A percentile compares a stretch with the other conserved stretches of the same genome.
Conservation (phyloP, 2,329 filamentous ascomycete genomes). For the Aspergillus thermomutatus region DNA sequence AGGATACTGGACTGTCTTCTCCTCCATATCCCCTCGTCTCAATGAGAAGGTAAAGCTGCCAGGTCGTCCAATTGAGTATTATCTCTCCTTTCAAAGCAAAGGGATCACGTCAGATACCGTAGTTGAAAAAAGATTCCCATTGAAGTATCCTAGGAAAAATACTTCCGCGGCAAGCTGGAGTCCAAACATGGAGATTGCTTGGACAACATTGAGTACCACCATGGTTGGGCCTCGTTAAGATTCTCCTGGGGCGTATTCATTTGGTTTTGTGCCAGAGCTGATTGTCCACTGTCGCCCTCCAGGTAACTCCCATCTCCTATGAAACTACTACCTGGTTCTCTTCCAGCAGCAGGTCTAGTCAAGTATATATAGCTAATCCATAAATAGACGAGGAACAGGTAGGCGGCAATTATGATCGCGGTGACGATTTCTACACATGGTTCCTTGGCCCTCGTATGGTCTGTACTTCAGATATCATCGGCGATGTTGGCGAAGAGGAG, state of each 20-base stretch:
- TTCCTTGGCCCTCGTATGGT: conserved; percentile 36
- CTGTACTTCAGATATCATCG: conserved; percentile 33
- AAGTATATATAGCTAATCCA: too few relatives aligned
- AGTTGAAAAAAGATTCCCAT: conserved; percentile 27
- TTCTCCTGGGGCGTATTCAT: conserved; percentile 29
- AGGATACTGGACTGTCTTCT: conserved; percentile 19
- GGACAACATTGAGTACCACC: conserved; percentile 32
- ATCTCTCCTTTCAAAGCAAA: conserved; percentile 26
- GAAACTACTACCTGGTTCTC: conserved; percentile 8
- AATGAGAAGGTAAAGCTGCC: conserved; percentile 23
- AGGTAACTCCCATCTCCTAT: too few relatives aligned
- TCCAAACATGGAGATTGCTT: conserved; percentile 31
- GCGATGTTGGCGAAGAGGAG: conserved; percentile 25
- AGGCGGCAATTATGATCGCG: conserved; percentile 30
- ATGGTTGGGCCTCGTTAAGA: conserved; percentile 32
- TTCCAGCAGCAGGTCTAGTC: conserved; percentile 21
- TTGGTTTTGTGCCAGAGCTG: too few relatives aligned
- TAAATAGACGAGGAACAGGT: conserved; percentile 30
- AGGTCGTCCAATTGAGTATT: conserved; percentile 23
- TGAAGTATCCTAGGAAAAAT: conserved; percentile 28
- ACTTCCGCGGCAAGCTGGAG: conserved; percentile 29
- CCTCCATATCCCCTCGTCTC: conserved; percentile 16
- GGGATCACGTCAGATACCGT: conserved; percentile 20
- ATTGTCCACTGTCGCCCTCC: too few relatives aligned
- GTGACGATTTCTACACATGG: conserved; percentile 33